phyloP scores from a whole-genome alignment of 2,329 filamentous ascomycete genomes.

The Pyricularia sp. region DNA sequence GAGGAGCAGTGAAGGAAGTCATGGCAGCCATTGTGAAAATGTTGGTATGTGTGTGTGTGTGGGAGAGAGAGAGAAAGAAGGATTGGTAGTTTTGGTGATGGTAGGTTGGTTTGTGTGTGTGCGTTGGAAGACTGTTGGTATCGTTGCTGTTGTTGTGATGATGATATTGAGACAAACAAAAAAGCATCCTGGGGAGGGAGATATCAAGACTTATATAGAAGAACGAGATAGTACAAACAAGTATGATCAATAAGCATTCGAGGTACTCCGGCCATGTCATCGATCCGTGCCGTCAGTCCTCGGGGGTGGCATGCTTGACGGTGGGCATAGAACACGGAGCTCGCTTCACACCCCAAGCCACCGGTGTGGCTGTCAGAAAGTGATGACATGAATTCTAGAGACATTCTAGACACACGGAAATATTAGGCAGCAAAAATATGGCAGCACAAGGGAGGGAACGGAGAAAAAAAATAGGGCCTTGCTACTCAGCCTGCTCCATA shows the following conservation, averaged over 20 bases:
- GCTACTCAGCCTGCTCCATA: not conserved
- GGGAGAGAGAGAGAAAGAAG: no score
- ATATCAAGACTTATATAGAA: conserved; percentile 7
- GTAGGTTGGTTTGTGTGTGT: not conserved
- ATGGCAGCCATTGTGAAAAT: conserved; percentile 27
- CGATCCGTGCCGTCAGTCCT: not conserved
- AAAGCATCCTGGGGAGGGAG: not conserved
- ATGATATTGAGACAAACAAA: conserved; percentile 2
- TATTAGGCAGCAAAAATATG: not conserved
- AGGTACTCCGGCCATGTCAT: not conserved
- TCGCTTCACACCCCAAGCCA: not conserved
- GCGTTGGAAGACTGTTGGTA: not conserved
- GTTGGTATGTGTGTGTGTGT: conserved; percentile 9
- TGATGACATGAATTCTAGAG: not conserved
- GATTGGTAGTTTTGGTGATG: not conserved
- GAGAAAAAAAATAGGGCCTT: not conserved
- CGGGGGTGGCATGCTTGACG: not conserved
- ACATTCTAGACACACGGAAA: not conserved
- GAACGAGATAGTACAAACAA: not conserved
- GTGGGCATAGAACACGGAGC: not conserved
- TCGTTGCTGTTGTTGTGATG: conserved; percentile 5
- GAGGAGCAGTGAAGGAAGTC: conserved; percentile 22
- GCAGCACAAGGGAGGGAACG: not conserved
- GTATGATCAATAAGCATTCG: not conserved
- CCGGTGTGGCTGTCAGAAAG: not conserved